These are phyloP conservation scores for Fraxinus quadrangulata DNA, from an alignment of 257 asterid genomes.

Conservation along the genomic window DNA sequence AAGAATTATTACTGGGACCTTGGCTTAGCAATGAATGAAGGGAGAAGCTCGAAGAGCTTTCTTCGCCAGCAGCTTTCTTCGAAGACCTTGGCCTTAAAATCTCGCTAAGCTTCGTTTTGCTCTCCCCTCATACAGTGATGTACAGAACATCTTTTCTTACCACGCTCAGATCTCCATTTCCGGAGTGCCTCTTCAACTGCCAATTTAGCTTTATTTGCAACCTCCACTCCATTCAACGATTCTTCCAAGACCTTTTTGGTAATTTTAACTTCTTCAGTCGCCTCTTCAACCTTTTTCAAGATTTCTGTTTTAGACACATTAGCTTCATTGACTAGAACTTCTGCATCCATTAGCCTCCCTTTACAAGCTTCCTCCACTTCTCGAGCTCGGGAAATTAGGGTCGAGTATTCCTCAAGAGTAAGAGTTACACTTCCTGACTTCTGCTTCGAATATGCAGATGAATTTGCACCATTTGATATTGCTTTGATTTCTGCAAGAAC, in stretches of 20 bases:
- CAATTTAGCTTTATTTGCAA: conserved; percentile 44
- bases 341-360: conserved; percentile 32
- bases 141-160: conserved; percentile 38
- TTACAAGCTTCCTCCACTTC: conserved; percentile 41
- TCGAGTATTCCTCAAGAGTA: conserved; percentile 39
- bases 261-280: conserved; percentile 42
- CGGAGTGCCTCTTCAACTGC: conserved; percentile 49
- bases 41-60: no score
- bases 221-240: conserved; percentile 43
- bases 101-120: no score
- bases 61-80: no score
- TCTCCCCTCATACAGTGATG: conserved; percentile 1
- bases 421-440: conserved; percentile 35
- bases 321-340: conserved; percentile 41
- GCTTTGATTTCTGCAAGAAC: conserved; percentile 52
- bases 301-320: conserved; percentile 36
- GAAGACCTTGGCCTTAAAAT: no score
- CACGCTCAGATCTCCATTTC: conserved; percentile 49
- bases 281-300: conserved; percentile 47
- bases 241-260: conserved; percentile 46
- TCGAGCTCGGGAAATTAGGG: conserved; percentile 36
- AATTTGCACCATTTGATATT: conserved; percentile 29
- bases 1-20: conserved; percentile 14
- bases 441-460: neutral
- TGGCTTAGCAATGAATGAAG: no score